Conservation (phyloP, 441 rosid species). For the Gossypium lobatum region DNA sequence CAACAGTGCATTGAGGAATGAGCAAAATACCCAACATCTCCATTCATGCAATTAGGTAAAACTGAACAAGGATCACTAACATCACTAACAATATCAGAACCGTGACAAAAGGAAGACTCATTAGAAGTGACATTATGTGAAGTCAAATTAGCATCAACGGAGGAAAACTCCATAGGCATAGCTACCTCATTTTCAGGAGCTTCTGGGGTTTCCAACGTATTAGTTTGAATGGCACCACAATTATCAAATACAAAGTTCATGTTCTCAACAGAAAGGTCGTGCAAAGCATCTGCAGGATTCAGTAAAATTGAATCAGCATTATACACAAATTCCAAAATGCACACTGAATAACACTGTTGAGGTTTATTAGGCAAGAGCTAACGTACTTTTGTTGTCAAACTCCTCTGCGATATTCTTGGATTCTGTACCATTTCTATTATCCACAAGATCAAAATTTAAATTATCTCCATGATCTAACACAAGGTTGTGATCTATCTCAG, state of each 20-base stretch:
- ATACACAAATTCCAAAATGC: constrained; percentile 5
- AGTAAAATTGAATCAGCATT: constrained; percentile 23
- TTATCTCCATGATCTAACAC: constrained; percentile 30
- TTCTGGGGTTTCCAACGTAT: constrained; percentile 25
- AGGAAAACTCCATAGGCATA: constrained; percentile 11
- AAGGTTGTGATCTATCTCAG: constrained; percentile 27
- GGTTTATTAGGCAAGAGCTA: background rate
- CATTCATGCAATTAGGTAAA: constrained; percentile 25
- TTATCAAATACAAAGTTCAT: constrained; percentile 17
- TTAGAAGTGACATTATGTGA: constrained; percentile 25
- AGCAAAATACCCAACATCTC: constrained; percentile 25
- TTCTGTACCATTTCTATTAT: constrained; percentile 23
- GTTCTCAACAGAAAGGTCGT: constrained; percentile 21
- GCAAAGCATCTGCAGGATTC: constrained; percentile 38
- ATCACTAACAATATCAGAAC: constrained; percentile 33
- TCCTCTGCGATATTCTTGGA: constrained; percentile 22
- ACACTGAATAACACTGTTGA: constrained; percentile 8
- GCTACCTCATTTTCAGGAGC: constrained; percentile 23
- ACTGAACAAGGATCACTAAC: constrained; percentile 27
- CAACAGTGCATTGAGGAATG: constrained; percentile 20
- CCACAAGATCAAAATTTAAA: constrained; percentile 18
- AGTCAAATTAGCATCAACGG: constrained; percentile 25
- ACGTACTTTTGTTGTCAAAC: constrained; percentile 34
- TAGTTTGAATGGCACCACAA: constrained; percentile 14
- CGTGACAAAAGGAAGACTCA: constrained; percentile 34